Evolutionary conservation across 2,329 filamentous ascomycete species (phyloP), one percentile per base, ranked within the genome.

Genomic region (Neurospora crassa): DNA sequence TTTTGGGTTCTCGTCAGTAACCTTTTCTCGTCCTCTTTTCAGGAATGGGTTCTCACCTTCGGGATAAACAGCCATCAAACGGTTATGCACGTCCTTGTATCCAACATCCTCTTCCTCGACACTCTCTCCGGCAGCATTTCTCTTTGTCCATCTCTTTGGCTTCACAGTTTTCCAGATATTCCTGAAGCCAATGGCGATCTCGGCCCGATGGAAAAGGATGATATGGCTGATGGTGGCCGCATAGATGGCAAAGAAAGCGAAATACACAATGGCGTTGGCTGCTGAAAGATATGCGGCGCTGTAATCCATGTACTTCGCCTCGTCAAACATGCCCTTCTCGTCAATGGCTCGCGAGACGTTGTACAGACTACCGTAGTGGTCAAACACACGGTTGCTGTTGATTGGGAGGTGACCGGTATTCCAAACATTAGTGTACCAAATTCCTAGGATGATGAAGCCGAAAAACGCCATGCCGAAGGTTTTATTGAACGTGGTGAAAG

Each of bases 11-110:
- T 63, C 37, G 0, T 82, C 29, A 68, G 37, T 34, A 47, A 47
- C 29, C 34, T 1, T 70, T 45, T 40, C 59, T 47, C 37, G 41
- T 5, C 24, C 5, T 42, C 6, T 18, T 5, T 3, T 2, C 14
- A n/a, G 20, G n/a, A 40, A 59, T 3, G 5, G n/a, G 41, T 63
- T 10, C 70, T 69, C 24, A 69, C 68, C 82, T 74, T 85, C 83
- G 3, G 78, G 79, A 73, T 87, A 86, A 0, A 74, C 74, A 12
- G 77, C 76, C 84, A 87, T 86, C 24, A 86, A 79, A 2, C 82
- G 80, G 71, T 82, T 82, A 75, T 86, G 84, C 2, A 84, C 77
- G 72, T 84, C 82, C 20, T 78, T 74, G 63, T 73, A 68, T 59
- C 75, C 72, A 14, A 68, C 47, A 67, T 74, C 72, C 20, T 72